phyloP scores from a whole-genome alignment of 2,329 filamentous ascomycete species.

The Colletotrichum euphorbiae region DNA sequence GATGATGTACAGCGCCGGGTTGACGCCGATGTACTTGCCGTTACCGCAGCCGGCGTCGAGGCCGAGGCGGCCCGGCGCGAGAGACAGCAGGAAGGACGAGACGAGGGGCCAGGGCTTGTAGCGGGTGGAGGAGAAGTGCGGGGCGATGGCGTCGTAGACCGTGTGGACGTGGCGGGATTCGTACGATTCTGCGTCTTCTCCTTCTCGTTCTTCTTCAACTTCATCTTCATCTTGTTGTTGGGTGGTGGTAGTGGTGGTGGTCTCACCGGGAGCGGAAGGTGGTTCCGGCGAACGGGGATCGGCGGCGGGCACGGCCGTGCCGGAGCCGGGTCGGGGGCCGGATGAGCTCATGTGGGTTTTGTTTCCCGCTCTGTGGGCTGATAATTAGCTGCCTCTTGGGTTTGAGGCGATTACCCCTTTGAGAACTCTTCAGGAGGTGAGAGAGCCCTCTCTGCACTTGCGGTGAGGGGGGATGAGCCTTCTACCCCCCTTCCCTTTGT shows the following conservation, averaged over 20 bases:
- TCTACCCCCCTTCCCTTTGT: background rate
- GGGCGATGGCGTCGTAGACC: conserved; percentile 89
- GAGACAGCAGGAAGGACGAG: conserved; percentile 76
- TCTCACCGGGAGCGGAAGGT: conserved; percentile 2
- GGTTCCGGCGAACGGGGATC: conserved; percentile 21
- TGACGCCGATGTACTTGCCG: conserved; percentile 91
- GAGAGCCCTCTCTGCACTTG: background rate
- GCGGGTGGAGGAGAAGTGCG: conserved; percentile 84
- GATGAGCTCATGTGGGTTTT: conserved; percentile 16
- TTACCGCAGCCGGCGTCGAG: conserved; percentile 96
- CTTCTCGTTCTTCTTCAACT: too few species aligned
- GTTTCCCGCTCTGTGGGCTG: background rate
- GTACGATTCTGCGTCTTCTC: conserved; percentile 67
- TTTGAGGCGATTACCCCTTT: background rate
- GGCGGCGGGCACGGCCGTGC: conserved; percentile 23
- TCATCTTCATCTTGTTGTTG: too few species aligned
- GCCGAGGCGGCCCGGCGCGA: conserved; percentile 79
- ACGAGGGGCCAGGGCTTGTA: conserved; percentile 94
- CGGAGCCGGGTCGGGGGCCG: conserved; percentile 32
- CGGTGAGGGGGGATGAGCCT: background rate
- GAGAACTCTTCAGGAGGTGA: background rate
- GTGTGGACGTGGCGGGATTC: conserved; percentile 90
- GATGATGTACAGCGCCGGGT: conserved; percentile 80
- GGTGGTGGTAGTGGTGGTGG: background rate
- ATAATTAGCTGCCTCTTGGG: background rate